These are phyloP conservation scores for Tilletiopsis washingtonensis DNA, from an alignment of 1,284 basidiomycete species.

Conservation along the genomic window DNA sequence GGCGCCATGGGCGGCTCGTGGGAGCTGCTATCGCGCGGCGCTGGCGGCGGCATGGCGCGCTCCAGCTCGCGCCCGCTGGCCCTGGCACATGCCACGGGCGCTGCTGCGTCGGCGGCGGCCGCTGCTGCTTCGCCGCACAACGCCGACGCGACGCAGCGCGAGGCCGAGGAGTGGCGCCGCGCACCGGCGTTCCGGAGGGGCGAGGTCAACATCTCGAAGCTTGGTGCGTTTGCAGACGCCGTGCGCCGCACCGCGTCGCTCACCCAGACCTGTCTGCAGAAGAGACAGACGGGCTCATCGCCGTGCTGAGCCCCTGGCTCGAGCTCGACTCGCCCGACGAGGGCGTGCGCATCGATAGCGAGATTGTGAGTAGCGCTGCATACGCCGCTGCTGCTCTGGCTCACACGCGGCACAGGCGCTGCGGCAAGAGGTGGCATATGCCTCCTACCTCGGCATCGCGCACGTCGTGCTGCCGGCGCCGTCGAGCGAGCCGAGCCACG, in stretches of 20 bases:
- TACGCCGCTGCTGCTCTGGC: slow-evolving; percentile 2
- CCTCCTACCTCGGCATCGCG: slow-evolving; percentile 79
- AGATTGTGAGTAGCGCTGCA: slow-evolving; percentile 53
- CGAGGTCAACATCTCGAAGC: slow-evolving; percentile 78
- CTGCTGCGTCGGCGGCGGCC: not conserved
- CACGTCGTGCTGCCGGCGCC: slow-evolving; percentile 84
- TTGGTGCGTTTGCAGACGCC: slow-evolving; percentile 39
- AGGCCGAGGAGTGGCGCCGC: slow-evolving; percentile 80
- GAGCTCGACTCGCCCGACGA: slow-evolving; percentile 88
- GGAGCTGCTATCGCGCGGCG: slow-evolving; percentile 9
- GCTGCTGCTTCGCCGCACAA: not conserved
- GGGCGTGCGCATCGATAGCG: slow-evolving; percentile 90
- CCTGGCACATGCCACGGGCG: too few species aligned
- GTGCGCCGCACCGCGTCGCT: not conserved
- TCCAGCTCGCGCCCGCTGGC: slow-evolving; percentile 4
- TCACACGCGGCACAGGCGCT: slow-evolving; percentile 67
- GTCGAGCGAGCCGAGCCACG: slow-evolving; percentile 55
- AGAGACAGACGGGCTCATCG: slow-evolving; percentile 71
- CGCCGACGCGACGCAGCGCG: slow-evolving; percentile 54
- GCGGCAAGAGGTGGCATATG: slow-evolving; percentile 84
- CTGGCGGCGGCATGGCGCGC: slow-evolving; percentile 3
- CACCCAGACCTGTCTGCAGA: slow-evolving; percentile 52
- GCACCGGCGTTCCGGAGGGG: slow-evolving; percentile 69
- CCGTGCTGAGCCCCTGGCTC: slow-evolving; percentile 82
- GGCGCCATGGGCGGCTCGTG: slow-evolving; percentile 18